These are phyloP conservation scores for Climacium dendroides DNA, from an alignment of 225 moss, liverwort and hornwort species.

Conservation along the genomic window DNA sequence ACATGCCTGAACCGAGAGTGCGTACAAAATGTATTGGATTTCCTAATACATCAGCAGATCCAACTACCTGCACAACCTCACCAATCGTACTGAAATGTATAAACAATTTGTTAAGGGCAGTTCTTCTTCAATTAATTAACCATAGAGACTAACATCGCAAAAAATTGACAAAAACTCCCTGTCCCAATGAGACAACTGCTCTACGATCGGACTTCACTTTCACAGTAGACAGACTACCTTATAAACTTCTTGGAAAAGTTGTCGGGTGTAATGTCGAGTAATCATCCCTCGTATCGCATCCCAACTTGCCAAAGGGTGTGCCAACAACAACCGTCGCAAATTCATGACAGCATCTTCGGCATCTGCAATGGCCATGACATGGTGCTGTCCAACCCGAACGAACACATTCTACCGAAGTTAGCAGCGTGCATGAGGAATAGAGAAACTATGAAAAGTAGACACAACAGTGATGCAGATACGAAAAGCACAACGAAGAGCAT, in stretches of 20 bases:
- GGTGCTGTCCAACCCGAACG: conserved; percentile 43
- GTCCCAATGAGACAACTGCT: neutral
- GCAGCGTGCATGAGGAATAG: neutral
- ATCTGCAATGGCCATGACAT: conserved; percentile 91
- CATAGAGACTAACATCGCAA: neutral
- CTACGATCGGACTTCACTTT: neutral
- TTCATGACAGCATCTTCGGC: conserved; percentile 86
- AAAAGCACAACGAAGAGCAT: neutral
- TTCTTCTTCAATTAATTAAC: neutral
- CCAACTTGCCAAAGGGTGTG: conserved; percentile 97
- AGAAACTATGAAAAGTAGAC: neutral
- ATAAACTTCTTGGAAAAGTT: conserved; percentile 88
- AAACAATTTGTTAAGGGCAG: neutral
- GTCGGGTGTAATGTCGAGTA: conserved; percentile 88
- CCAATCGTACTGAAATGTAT: neutral
- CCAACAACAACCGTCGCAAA: conserved; percentile 65
- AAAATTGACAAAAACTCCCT: neutral
- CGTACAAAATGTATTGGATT: conserved; percentile 88
- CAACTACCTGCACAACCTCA: conserved; percentile 61
- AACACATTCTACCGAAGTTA: neutral
- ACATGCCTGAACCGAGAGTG: conserved; percentile 81
- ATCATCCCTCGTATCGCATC: conserved; percentile 93
- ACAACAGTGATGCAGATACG: neutral
- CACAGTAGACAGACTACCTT: conserved; percentile 32
- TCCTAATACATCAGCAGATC: conserved; percentile 90